These are phyloP conservation scores for Stentor roeselii DNA, from an alignment of 73 alveolate genomes.

Conservation along the genomic window DNA sequence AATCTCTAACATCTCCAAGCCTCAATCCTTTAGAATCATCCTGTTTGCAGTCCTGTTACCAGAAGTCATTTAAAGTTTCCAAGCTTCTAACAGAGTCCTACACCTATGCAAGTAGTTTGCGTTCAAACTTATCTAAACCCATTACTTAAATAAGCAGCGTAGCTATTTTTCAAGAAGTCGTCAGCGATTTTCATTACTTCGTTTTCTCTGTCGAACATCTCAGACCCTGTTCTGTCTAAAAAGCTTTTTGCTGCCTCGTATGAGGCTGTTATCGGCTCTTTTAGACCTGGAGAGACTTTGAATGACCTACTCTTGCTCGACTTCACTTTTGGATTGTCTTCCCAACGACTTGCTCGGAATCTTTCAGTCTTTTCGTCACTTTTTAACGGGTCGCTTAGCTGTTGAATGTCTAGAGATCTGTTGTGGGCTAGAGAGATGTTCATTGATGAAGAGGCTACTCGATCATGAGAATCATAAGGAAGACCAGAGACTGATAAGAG, in stretches of 20 bases:
- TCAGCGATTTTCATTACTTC: constrained; percentile 22
- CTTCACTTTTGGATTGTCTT: not conserved
- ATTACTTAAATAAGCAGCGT: not conserved
- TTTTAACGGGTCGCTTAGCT: not conserved
- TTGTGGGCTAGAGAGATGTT: not conserved
- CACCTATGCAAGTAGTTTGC: no score
- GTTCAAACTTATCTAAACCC: no score
- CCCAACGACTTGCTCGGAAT: not conserved
- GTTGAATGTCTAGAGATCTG: not conserved
- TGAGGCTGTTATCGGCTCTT: not conserved
- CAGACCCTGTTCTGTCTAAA: not conserved
- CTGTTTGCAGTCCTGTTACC: no score
- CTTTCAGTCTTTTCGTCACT: not conserved
- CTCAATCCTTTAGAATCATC: no score
- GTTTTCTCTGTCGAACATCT: not conserved
- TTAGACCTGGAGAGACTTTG: no score
- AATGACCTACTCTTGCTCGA: no score
- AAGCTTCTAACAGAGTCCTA: no score
- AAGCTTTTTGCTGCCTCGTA: constrained; percentile 7
- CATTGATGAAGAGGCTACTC: not conserved
- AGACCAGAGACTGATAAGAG: constrained; percentile 9
- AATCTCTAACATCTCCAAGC: no score
- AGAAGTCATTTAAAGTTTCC: no score
- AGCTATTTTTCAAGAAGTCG: constrained; percentile 1
- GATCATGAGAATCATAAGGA: not conserved